phyloP scores from a whole-genome alignment of 148 eudicot species.

The Chenopodium quinoa region DNA sequence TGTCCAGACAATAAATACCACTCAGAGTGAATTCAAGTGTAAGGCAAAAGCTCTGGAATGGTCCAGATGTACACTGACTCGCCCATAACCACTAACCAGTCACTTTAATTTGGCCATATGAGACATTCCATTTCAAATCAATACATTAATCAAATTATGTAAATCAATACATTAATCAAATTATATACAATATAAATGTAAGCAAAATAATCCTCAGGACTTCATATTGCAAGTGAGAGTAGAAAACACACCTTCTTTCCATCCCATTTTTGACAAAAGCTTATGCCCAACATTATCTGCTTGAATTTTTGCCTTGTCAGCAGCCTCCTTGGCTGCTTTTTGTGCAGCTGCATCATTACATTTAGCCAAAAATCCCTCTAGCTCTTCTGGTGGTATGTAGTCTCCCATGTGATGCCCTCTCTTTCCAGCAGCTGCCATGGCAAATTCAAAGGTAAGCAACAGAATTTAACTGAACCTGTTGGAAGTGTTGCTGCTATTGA shows the following conservation, averaged over 20 bases:
- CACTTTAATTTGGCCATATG: no score
- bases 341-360: conserved; percentile 78
- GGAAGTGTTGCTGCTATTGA: no score
- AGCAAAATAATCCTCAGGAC: background rate
- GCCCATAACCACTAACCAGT: no score
- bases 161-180: background rate
- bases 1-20: background rate
- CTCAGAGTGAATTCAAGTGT: background rate
- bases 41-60: background rate
- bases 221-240: background rate
- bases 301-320: conserved; percentile 74
- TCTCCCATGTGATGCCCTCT: conserved; percentile 99
- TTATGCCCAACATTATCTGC: conserved; percentile 97
- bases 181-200: background rate
- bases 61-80: background rate
- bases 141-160: background rate
- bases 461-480: background rate
- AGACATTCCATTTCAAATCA: no score
- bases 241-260: conserved; percentile 80
- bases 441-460: background rate
- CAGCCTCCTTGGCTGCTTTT: conserved; percentile 69
- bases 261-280: conserved; percentile 96
- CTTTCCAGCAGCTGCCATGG: conserved; percentile 45
- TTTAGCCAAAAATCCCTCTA: conserved; percentile 76
- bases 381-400: conserved; percentile 90